Percentiles rank a stretch among this genome's conserved stretches.
phyloP scores from a whole-genome alignment of 306 rosid species.

The Citrullus amarus region DNA sequence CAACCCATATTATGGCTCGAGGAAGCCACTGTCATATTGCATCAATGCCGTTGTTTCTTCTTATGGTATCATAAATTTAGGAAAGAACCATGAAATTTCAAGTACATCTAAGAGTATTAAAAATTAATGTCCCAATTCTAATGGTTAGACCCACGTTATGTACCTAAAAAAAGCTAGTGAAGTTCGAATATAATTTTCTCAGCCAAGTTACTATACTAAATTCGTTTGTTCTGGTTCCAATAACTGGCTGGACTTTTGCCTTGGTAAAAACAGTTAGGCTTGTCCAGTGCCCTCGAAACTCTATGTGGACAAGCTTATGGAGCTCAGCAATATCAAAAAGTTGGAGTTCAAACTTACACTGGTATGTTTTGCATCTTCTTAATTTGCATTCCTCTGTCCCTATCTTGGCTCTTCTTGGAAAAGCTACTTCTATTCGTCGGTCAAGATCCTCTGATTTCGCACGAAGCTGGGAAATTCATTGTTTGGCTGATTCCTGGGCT shows the following conservation, averaged over 20 bases:
- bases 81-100: not conserved
- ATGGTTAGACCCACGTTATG: not conserved
- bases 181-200: not conserved
- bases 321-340: conserved; percentile 26
- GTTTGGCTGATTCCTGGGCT: conserved; percentile 63
- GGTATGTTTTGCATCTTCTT: conserved; percentile 39
- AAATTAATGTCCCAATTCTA: not conserved
- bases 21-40: not conserved
- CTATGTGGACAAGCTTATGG: conserved; percentile 38
- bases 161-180: not conserved
- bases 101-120: not conserved
- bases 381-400: conserved; percentile 43
- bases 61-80: not conserved
- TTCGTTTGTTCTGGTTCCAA: not conserved
- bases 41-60: not conserved
- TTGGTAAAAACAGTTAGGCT: conserved; percentile 26
- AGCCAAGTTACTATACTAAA: not conserved
- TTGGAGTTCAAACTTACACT: conserved; percentile 19
- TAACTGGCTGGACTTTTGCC: not conserved
- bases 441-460: conserved; percentile 69
- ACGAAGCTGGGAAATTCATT: conserved; percentile 47
- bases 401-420: conserved; percentile 50
- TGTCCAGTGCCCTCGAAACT: conserved; percentile 28
- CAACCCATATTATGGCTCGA: not conserved
- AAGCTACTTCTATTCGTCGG: conserved; percentile 42